Conservation (phyloP, 2,329 filamentous ascomycete species). For the Thelonectria olida region DNA sequence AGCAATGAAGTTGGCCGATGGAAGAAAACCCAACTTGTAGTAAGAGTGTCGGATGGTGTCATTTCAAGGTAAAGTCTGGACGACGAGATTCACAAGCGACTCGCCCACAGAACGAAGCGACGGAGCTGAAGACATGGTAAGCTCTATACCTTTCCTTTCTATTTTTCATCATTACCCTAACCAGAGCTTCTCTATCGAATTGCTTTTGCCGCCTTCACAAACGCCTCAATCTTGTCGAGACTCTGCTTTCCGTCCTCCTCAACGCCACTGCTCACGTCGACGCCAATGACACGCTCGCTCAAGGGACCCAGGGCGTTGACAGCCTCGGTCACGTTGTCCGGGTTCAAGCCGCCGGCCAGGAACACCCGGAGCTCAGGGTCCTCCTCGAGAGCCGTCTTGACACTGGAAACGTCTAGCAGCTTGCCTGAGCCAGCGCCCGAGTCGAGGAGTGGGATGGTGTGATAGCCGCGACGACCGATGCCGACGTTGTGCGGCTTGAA, state of each 20-base stretch:
- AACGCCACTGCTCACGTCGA: slow-evolving; percentile 95
- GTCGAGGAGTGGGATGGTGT: slow-evolving; percentile 85
- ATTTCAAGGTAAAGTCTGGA: background rate
- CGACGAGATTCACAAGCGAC: too few species aligned
- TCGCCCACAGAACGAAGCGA: too few species aligned
- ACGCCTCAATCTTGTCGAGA: slow-evolving; percentile 80
- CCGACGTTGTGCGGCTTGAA: slow-evolving; percentile 83
- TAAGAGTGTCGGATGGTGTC: background rate
- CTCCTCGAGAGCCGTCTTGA: slow-evolving; percentile 71
- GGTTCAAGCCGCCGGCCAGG: slow-evolving; percentile 84
- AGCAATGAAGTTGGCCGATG: background rate
- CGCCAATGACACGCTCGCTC: slow-evolving; percentile 74
- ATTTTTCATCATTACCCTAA: background rate
- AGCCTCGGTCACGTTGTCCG: slow-evolving; percentile 77
- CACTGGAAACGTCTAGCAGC: slow-evolving; percentile 75
- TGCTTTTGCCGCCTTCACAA: slow-evolving; percentile 78
- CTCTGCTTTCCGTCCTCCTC: slow-evolving; percentile 86
- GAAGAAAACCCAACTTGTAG: background rate
- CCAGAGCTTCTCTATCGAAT: slow-evolving; percentile 51
- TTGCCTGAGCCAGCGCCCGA: slow-evolving; percentile 87
- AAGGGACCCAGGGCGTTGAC: slow-evolving; percentile 70
- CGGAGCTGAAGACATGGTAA: background rate
- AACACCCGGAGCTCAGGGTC: slow-evolving; percentile 79
- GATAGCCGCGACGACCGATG: slow-evolving; percentile 79
- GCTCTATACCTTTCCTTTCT: background rate